Evolutionary conservation across 495 filamentous ascomycete species (phyloP), one percentile per base, ranked within the genome.

Genomic region (Penicillium crystallinum): DNA sequence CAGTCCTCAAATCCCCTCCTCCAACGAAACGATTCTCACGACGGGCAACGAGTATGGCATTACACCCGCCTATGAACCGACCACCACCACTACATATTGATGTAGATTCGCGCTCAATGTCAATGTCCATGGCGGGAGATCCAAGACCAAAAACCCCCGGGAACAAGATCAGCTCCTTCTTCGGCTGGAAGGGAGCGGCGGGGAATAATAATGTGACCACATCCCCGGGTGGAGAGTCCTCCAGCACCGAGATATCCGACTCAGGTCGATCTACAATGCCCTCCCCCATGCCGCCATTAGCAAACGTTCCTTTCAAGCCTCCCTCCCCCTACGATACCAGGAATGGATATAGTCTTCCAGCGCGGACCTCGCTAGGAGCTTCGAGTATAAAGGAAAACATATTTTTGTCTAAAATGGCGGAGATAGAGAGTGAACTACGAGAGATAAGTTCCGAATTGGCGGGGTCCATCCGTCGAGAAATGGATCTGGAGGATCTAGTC

Each of bases 401-500:
- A 57, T 75, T 67, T 21, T 86, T 67, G 77, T 86, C 64, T 23
- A 72, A 74, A 50, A 59, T 76, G 51, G 62, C 68, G 61, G 91
- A 95, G 60, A 81, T 98, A 74, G 91, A 97, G 75, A 88, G 90
- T 59, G 93, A 98, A 75, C 70, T 98, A 66, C 86, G 88, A 55
- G 86, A 91, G 65, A 91, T 98, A 63, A 93, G 90, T 68, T 81
- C 86, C 49, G 95, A 98, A 71, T 71, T 97, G 63, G 95, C 93
- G 19, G 79, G 84, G 29, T 97, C 92, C 25, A 97, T 98, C 59
- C 81, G 87, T 52, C 83, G 93, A 56, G 93, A 98, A 75, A 91
- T 98, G 85, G 93, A 98, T 58, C 68, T 98, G 41, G 93, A 98
- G 65, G 95, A 98, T 62, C 72, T 97, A 39, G 84, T 97, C 2